A percentile compares a stretch with the other conserved stretches of the same genome.
Evolutionary conservation across 345 rosid species (phyloP).

Genomic region (Eutrema heterophyllum): DNA sequence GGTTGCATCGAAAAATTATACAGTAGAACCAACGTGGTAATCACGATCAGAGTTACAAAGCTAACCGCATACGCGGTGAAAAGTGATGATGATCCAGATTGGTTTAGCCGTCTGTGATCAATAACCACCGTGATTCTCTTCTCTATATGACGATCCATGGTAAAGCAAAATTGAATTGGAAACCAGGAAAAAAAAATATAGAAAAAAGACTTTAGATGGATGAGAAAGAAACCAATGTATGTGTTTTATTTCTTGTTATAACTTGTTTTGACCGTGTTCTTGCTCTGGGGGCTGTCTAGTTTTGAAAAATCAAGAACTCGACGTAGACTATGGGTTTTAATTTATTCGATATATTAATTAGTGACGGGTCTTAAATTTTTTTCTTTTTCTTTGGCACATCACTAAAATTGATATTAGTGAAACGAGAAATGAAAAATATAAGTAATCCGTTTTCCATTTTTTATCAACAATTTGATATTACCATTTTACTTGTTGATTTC

Average conservation of each 20-base stretch:
- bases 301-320: neutral
- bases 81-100: constrained; percentile 16
- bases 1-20: constrained; percentile 25
- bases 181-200: neutral
- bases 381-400: neutral
- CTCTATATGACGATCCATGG: constrained; percentile 14
- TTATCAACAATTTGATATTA: neutral
- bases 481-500: neutral
- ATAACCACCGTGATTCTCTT: neutral
- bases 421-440: neutral
- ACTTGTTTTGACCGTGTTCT: constrained; percentile 11
- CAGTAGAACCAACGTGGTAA: constrained; percentile 12
- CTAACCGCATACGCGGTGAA: constrained; percentile 17
- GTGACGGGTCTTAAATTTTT: neutral
- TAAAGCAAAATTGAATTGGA: neutral
- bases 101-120: constrained; percentile 21
- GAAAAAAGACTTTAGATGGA: neutral
- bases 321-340: neutral
- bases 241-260: neutral
- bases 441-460: neutral
- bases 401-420: neutral
- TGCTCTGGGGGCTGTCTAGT: constrained; percentile 5
- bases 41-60: constrained; percentile 1
- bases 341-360: neutral
- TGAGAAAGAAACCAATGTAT: neutral